Base-by-base conservation (phyloP, 805 yeast species). In the Kodamaea neixiangensis region DNA sequence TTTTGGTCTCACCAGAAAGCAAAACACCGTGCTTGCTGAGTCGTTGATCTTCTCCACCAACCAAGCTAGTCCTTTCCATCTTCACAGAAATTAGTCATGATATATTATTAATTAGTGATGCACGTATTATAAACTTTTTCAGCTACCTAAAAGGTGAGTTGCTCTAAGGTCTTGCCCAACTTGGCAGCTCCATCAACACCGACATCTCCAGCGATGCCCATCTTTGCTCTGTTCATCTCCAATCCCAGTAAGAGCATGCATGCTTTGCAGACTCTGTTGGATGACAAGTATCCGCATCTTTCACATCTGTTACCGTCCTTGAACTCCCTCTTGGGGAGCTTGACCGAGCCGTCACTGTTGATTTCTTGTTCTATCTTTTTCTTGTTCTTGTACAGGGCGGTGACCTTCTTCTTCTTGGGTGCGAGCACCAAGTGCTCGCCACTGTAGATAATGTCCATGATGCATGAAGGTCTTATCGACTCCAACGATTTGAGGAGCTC, bases 231-330 rank as follows among this genome's bases (percentile, higher is more conserved):
- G 55, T 80, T 83, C 48, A 80, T 75, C 59, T 92, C 94, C 49
- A 94, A 76, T 0, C 97, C 97, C 53, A 89, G 92, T 45, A 94
- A 69, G 22, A 94, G 71, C 48, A 87, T 80, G 68, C 99, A 94
- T 0, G 99, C 99, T 69, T 94, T 94, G 71, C 99, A 94, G 5
- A 91, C 80, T 61, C 72, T 78, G 65, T 94, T 94, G 56, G 92
- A 87, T 0, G 98, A 89, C 35, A 94, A 71, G 63, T 93, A 94
- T 0, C 97, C 97, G 72, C 99, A 94, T 54, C 83, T 84, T 55
- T 85, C 88, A 72, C 99, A 94, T 52, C 83, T 64, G 58, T 85
- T 86, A 2, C 90, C 91, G 62, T 86, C 89, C 17, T 73, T 73
- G 54, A 73, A 77, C 13, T 64, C 70, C 31, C 47, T 41, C 22